phyloP scores from a whole-genome alignment of 23 red algal genomes.

The Gracilaria caudata region DNA sequence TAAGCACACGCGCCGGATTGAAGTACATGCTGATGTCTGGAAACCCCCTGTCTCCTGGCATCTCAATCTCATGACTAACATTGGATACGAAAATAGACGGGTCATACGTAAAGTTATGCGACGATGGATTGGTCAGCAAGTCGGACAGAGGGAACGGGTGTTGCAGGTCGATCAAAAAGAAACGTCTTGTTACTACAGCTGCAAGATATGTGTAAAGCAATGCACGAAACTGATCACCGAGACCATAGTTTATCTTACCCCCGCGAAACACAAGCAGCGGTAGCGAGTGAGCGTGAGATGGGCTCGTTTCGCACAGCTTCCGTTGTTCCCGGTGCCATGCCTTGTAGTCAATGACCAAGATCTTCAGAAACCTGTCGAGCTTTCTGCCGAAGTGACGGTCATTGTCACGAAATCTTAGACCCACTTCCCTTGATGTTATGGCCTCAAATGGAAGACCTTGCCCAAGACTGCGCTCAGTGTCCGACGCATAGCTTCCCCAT shows the following conservation, averaged over 20 bases:
- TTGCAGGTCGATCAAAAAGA: constrained; percentile 8
- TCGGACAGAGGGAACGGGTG: not conserved
- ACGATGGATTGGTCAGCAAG: not conserved
- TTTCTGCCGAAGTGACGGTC: not conserved
- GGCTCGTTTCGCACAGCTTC: not conserved
- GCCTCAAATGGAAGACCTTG: not conserved
- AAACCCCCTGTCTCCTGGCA: not conserved
- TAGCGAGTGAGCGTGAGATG: not conserved
- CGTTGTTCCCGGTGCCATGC: constrained; percentile 4
- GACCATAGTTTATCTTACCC: not conserved
- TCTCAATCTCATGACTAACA: not conserved
- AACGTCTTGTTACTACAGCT: not conserved
- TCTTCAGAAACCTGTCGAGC: not conserved
- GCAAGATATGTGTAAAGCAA: not conserved
- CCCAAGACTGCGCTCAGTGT: not conserved
- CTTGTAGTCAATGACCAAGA: not conserved
- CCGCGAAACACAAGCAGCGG: constrained; percentile 4
- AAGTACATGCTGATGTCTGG: constrained; percentile 7
- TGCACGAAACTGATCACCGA: constrained; percentile 18
- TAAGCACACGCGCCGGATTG: not conserved
- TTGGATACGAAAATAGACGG: not conserved
- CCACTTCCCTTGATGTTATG: not conserved
- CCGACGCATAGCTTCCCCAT: not conserved
- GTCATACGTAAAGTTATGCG: constrained; percentile 18
- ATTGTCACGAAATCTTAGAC: not conserved